phyloP scores from a whole-genome alignment of 306 rosid genomes.

The Dicorynia guianensis region DNA sequence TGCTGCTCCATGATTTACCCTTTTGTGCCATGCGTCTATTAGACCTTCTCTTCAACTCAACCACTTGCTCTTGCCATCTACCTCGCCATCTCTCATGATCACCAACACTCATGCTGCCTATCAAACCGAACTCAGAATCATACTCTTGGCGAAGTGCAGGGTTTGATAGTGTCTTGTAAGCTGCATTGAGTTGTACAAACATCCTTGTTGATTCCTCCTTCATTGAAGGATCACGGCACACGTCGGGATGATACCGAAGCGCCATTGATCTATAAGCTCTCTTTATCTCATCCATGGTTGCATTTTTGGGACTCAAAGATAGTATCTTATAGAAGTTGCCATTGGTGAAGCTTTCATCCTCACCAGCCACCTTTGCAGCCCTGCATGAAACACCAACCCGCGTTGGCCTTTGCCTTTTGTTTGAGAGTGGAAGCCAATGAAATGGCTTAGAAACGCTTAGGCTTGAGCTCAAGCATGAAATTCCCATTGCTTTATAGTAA shows the following conservation, averaged over 20 bases:
- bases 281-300: constrained; percentile 63
- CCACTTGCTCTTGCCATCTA: constrained; percentile 58
- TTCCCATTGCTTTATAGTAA: constrained; percentile 29
- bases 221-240: constrained; percentile 51
- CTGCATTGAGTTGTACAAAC: constrained; percentile 62
- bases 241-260: constrained; percentile 66
- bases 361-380: constrained; percentile 2
- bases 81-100: constrained; percentile 33
- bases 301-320: constrained; percentile 45
- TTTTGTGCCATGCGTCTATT: constrained; percentile 27
- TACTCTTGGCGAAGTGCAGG: constrained; percentile 60
- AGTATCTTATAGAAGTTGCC: constrained; percentile 56
- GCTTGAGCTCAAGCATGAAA: constrained; percentile 37
- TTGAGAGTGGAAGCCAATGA: constrained; percentile 11
- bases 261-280: constrained; percentile 70
- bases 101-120: background rate
- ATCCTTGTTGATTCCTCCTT: constrained; percentile 59
- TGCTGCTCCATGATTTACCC: constrained; percentile 54
- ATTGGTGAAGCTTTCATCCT: background rate
- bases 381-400: constrained; percentile 34
- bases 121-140: constrained; percentile 49
- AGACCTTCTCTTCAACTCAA: constrained; percentile 61
- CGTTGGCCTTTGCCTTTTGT: background rate
- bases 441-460: constrained; percentile 17
- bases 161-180: constrained; percentile 61